Evolutionary conservation across 306 rosid species (phyloP).

Genomic region (Ormosia emarginata): DNA sequence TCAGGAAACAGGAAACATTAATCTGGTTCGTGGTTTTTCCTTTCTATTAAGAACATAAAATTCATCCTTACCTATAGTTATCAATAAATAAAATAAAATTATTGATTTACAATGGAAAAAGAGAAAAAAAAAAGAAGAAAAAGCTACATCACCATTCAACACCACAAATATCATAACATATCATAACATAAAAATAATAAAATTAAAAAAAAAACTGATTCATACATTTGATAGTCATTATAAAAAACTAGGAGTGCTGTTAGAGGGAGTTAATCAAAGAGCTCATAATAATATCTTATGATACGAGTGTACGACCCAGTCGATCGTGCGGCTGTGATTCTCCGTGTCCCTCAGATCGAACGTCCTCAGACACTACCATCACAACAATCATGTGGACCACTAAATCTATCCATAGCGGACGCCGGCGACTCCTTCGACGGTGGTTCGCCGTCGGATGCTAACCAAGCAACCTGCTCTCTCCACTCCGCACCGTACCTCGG

Average conservation of each 20-base stretch:
- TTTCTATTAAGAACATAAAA: neutral
- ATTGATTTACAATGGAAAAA: neutral
- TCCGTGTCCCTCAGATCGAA: conserved; percentile 30
- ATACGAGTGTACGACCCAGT: neutral
- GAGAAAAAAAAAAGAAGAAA: neutral
- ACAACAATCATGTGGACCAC: neutral
- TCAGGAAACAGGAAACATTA: too few species aligned
- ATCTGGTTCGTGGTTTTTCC: neutral
- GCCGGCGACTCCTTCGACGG: conserved; percentile 13
- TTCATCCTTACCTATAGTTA: neutral
- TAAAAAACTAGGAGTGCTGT: conserved; percentile 32
- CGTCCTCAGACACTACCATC: conserved; percentile 22
- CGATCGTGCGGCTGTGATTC: conserved; percentile 25
- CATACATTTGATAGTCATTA: conserved; percentile 25
- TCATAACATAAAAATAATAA: neutral
- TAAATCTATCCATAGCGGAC: neutral
- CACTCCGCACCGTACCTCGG: neutral
- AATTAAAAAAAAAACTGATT: neutral
- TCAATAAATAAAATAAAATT: neutral
- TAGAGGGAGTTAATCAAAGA: conserved; percentile 26
- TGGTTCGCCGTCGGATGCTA: conserved; percentile 21
- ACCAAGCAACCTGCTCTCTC: conserved; percentile 11
- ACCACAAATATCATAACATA: neutral
- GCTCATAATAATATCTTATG: conserved; percentile 5
- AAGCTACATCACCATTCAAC: neutral